phyloP scores from a whole-genome alignment of 352 stramenopile species.

The Globisporangium parvum region DNA sequence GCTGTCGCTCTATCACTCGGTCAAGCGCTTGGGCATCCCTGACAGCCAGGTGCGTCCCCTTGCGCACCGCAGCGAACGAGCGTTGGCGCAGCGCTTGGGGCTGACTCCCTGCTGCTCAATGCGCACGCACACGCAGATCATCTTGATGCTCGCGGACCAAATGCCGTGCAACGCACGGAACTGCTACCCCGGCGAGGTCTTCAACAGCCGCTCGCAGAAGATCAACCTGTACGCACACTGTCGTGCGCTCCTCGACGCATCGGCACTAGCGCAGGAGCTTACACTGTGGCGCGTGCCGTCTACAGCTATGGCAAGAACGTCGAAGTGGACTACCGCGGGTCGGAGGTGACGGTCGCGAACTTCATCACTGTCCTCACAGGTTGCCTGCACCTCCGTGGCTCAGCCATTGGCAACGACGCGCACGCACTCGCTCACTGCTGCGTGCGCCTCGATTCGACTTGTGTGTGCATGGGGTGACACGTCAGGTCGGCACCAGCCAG shows the following conservation, averaged over 20 bases:
- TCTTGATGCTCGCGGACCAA: conserved; percentile 96
- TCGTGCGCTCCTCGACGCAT: background rate
- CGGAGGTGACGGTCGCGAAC: conserved; percentile 96
- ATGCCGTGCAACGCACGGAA: conserved; percentile 92
- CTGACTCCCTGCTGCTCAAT: background rate
- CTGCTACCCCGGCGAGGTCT: conserved; percentile 87
- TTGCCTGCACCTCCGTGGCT: conserved; percentile 12
- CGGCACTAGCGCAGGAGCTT: background rate
- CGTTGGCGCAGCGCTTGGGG: background rate
- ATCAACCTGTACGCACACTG: conserved; percentile 64
- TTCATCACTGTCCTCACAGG: conserved; percentile 93
- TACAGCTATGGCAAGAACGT: conserved; percentile 85
- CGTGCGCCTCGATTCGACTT: background rate
- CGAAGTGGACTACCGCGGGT: conserved; percentile 93
- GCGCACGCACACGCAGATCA: conserved; percentile 62
- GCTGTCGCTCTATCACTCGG: conserved; percentile 91
- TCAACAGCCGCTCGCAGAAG: conserved; percentile 86
- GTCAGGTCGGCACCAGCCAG: conserved; percentile 76
- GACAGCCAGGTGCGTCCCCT: conserved; percentile 83
- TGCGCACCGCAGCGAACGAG: background rate
- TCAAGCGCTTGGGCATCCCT: conserved; percentile 90
- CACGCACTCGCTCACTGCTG: background rate
- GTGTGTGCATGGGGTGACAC: too few relatives aligned
- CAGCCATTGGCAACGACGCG: background rate
- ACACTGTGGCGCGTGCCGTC: background rate